Base-by-base conservation (phyloP, 2,329 filamentous ascomycete species). In the Aspergillus latus region DNA sequence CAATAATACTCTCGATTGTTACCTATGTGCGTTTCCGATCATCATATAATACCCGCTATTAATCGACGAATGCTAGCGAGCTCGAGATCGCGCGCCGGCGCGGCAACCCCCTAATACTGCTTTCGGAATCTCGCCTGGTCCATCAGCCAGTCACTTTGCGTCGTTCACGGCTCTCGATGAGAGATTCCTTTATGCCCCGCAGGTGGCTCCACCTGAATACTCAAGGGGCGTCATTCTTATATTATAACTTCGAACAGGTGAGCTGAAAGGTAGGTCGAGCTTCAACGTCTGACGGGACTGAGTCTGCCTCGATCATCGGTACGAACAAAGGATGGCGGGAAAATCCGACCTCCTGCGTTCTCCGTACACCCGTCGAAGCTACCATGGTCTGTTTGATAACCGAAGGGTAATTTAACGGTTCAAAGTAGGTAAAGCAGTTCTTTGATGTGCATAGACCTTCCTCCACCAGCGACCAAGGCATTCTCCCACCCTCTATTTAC, bases 131-230 rank as follows among this genome's bases (percentile, higher is more conserved):
- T 36, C 44, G 29, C 42, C n/a, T 16, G 28, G n/a, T 28, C 26
- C 29, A 30, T 4, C 15, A 56, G 49, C 49, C 48, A 47, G 49
- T 56, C 16, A 48, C 13, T 30, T 47, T 46, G 46, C 52, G 29
- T 39, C 45, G 39, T 54, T 54, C 45, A 16, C 21, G 21, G 10
- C 39, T 36, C 39, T 54, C 52, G 52, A 54, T 54, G 52, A 44
- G 52, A 39, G 46, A 54, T 49, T 37, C 36, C 45, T 54, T 54
- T 44, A 54, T 57, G 49, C 55, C 55, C 55, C 55, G 49, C 55
- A 57, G 37, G 42, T 49, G 49, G 39, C 32, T 53, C 55, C 49
- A 53, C 55, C 21, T 36, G 13, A 45, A 21, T 13, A 49, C 16
- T 54, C 40, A 6, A 36, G 21, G n/a, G 42, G 45, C 45, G 29